Evolutionary conservation across 176 grass and related monocot genomes (phyloP).

Genomic region (Musa troglodytarum): DNA sequence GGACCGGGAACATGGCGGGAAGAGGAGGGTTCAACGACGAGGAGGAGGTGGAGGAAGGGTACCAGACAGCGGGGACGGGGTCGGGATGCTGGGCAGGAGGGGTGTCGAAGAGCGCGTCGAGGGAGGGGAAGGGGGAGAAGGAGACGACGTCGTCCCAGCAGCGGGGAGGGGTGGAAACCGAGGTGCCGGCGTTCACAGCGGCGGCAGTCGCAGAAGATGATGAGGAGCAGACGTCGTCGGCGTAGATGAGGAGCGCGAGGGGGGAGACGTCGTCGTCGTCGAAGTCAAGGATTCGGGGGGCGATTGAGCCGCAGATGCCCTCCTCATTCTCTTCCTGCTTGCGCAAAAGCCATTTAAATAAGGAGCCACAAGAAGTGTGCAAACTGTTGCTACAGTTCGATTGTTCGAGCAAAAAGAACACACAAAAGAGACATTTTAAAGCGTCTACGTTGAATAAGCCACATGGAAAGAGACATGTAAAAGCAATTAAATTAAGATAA

Average conservation of each 20-base stretch:
- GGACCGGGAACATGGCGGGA: constrained; percentile 25
- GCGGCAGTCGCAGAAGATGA: constrained; percentile 20
- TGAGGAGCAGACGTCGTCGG: constrained; percentile 37
- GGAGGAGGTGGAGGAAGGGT: not conserved
- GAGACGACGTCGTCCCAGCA: constrained; percentile 29
- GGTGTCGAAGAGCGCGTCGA: constrained; percentile 50
- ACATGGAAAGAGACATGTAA: no score
- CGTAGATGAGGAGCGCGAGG: constrained; percentile 23
- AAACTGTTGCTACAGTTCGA: no score
- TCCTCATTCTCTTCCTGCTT: no score
- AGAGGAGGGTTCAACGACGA: constrained; percentile 17
- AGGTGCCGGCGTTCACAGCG: not conserved
- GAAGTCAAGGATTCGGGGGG: not conserved
- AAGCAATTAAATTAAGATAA: no score
- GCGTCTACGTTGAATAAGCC: no score
- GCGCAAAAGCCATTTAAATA: no score
- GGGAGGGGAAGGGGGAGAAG: constrained; percentile 47
- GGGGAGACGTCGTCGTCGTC: constrained; percentile 17
- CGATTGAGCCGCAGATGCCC: no score
- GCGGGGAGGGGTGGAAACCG: constrained; percentile 27
- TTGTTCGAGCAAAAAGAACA: no score
- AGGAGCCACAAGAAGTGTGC: no score
- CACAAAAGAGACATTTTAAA: no score
- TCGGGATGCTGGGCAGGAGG: not conserved
- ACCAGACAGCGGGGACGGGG: not conserved